These are phyloP conservation scores for Fusarium napiforme DNA, from an alignment of 2,329 filamentous ascomycete species.

Conservation along the genomic window DNA sequence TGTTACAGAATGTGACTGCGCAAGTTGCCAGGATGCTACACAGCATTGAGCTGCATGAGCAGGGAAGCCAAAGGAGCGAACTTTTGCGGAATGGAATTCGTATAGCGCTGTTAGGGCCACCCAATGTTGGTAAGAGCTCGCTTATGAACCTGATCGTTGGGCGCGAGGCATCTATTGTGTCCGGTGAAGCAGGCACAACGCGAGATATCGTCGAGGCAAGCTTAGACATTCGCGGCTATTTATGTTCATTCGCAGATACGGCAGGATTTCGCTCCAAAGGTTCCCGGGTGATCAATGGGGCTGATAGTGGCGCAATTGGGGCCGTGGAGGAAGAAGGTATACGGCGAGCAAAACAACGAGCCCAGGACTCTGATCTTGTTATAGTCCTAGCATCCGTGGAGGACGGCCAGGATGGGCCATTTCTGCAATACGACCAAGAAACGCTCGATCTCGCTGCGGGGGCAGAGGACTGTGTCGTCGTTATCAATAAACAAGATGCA, in stretches of 20 bases:
- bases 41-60: conserved; percentile 75
- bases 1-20: conserved; percentile 74
- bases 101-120: conserved; percentile 87
- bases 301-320: conserved; percentile 63
- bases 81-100: conserved; percentile 85
- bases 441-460: conserved; percentile 64
- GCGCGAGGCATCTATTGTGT: conserved; percentile 94
- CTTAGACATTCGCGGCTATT: conserved; percentile 87
- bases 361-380: conserved; percentile 85
- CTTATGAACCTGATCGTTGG: conserved; percentile 91
- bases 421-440: conserved; percentile 65
- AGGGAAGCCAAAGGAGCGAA: conserved; percentile 84
- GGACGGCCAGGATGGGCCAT: conserved; percentile 48
- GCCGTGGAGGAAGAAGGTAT: conserved; percentile 91
- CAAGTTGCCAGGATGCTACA: conserved; percentile 71
- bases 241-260: conserved; percentile 95
- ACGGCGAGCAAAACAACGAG: conserved; percentile 82
- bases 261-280: conserved; percentile 78
- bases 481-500: conserved; percentile 72
- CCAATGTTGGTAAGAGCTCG: conserved; percentile 95
- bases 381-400: conserved; percentile 84
- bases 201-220: conserved; percentile 93
- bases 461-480: conserved; percentile 62
- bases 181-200: conserved; percentile 90
- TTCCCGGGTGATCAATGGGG: conserved; percentile 18